Evolutionary conservation across 306 rosid species (phyloP).

Genomic region (Vachellia collinsii): DNA sequence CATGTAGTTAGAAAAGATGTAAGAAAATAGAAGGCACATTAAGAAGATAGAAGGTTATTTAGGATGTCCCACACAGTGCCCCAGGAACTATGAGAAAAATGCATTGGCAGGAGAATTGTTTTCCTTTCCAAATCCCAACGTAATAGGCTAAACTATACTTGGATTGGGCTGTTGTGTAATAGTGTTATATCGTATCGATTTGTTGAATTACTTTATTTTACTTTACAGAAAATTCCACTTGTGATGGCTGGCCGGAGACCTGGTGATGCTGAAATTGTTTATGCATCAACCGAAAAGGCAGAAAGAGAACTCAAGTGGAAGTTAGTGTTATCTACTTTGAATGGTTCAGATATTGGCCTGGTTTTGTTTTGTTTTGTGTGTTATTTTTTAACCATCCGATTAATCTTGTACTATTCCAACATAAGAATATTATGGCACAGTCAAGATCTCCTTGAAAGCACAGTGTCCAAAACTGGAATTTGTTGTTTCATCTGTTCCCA

Average conservation of each 20-base stretch:
- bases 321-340: conserved; percentile 55
- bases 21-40: neutral
- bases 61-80: neutral
- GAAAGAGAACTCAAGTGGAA: conserved; percentile 86
- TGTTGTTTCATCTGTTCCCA: neutral
- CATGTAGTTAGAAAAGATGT: conserved; percentile 4
- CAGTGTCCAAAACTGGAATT: neutral
- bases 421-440: neutral
- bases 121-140: neutral
- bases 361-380: neutral
- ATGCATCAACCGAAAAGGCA: conserved; percentile 91
- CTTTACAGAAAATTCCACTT: conserved; percentile 78
- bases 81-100: neutral
- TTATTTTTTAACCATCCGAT: neutral
- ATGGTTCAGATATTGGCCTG: neutral
- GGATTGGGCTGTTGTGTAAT: no score
- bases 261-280: conserved; percentile 85
- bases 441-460: neutral
- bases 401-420: neutral
- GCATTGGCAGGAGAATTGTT: neutral
- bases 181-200: neutral
- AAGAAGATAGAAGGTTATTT: conserved; percentile 1
- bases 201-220: neutral
- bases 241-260: conserved; percentile 79
- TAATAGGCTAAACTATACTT: neutral